A percentile compares a stretch with the other conserved stretches of the same genome.
Conservation (phyloP, 1,284 basidiomycete genomes). For the Farysia itapuensis region DNA sequence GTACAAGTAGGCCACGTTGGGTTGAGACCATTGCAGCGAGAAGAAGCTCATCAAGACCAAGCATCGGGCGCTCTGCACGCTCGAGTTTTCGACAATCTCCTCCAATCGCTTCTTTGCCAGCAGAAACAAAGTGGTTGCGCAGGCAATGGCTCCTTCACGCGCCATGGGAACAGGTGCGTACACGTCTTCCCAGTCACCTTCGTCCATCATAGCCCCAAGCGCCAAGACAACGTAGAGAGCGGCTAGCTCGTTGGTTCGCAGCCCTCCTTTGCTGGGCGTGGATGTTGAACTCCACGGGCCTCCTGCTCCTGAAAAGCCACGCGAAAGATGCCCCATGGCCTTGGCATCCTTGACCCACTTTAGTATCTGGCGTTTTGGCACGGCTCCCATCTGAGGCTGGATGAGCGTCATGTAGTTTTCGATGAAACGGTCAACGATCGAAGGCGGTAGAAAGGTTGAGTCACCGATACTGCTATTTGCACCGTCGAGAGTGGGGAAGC, state of each 20-base stretch:
- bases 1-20: slow-evolving; percentile 42
- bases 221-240: slow-evolving; percentile 32
- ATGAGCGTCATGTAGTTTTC: slow-evolving; percentile 39
- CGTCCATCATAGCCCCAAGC: slow-evolving; percentile 32
- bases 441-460: slow-evolving; percentile 30
- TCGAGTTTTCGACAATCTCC: slow-evolving; percentile 38
- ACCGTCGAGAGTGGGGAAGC: slow-evolving; percentile 28
- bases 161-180: slow-evolving; percentile 26
- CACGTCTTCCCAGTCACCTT: slow-evolving; percentile 33
- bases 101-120: slow-evolving; percentile 34
- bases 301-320: slow-evolving; percentile 26
- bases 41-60: slow-evolving; percentile 39
- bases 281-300: slow-evolving; percentile 17
- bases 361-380: slow-evolving; percentile 32
- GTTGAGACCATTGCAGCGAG: slow-evolving; percentile 35
- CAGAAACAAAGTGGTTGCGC: slow-evolving; percentile 27
- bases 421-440: slow-evolving; percentile 37
- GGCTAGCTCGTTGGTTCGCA: slow-evolving; percentile 37
- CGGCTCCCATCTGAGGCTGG: slow-evolving; percentile 27
- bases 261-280: slow-evolving; percentile 6
- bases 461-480: slow-evolving; percentile 25
- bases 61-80: slow-evolving; percentile 33
- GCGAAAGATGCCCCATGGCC: slow-evolving; percentile 27
- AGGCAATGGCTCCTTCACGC: slow-evolving; percentile 26
- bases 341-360: slow-evolving; percentile 40